Conservation (phyloP, 805 yeast species). For the Wickerhamiella slavikovae region DNA sequence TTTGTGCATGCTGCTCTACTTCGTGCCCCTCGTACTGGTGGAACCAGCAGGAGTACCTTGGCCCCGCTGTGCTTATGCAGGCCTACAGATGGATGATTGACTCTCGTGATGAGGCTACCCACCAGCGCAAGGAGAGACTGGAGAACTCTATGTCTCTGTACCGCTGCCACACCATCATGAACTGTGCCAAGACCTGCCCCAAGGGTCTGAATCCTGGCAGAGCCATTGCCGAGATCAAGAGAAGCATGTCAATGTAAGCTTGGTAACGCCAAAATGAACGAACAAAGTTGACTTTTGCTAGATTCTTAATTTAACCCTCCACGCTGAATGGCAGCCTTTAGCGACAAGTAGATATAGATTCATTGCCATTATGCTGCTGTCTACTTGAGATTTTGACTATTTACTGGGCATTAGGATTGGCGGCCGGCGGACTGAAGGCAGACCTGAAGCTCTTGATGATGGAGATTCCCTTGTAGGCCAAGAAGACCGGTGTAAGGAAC, state of each 20-base stretch:
- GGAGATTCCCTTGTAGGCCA: no score
- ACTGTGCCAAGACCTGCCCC: constrained; percentile 96
- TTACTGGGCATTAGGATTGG: no score
- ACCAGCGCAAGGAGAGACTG: constrained; percentile 64
- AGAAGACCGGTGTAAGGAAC: no score
- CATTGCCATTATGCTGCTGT: no score
- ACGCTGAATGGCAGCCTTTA: no score
- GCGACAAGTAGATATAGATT: no score
- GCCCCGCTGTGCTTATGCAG: constrained; percentile 98
- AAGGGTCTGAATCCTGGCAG: constrained; percentile 95
- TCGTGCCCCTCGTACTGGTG: constrained; percentile 99
- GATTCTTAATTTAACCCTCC: no score
- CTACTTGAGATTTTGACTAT: no score
- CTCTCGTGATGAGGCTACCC: constrained; percentile 83
- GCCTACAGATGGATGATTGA: constrained; percentile 98
- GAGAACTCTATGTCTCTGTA: constrained; percentile 94
- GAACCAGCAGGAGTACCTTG: constrained; percentile 96
- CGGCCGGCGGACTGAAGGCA: no score
- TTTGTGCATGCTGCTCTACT: constrained; percentile 97
- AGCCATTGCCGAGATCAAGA: constrained; percentile 95
- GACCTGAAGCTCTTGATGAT: no score
- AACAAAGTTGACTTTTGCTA: no score
- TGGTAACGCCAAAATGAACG: no score
- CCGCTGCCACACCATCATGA: constrained; percentile 98
- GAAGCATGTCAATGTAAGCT: constrained; percentile 77